Evolutionary conservation across 2,329 filamentous ascomycete genomes (phyloP).

Genomic region (Arthroderma uncinatum): DNA sequence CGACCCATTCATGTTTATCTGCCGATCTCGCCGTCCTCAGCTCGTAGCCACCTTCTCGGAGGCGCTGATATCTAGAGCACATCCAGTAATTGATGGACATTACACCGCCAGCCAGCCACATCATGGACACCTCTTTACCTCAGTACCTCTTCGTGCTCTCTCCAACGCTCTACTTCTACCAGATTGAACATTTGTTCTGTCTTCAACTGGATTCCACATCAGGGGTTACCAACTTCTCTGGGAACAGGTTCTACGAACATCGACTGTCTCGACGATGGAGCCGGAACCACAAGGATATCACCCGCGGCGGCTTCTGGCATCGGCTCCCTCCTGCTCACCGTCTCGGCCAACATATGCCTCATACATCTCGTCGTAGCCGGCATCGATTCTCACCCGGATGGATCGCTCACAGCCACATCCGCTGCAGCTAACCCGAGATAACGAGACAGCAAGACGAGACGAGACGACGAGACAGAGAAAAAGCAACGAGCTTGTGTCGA

Average conservation of each 20-base stretch:
- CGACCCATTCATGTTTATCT: not conserved
- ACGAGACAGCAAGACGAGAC: too few species aligned
- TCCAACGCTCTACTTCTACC: too few species aligned
- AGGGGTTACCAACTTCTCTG: too few species aligned
- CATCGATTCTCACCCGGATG: not conserved
- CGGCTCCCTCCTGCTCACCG: not conserved
- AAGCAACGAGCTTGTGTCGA: not conserved
- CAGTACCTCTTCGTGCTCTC: too few species aligned
- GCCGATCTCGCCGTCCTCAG: not conserved
- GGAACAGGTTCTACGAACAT: too few species aligned
- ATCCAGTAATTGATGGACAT: too few species aligned
- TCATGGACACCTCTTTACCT: too few species aligned
- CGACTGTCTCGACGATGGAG: not conserved
- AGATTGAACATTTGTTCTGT: too few species aligned
- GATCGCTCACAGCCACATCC: slow-evolving; percentile 2
- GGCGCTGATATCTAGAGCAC: not conserved
- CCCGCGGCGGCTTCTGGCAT: not conserved
- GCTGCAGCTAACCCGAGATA: not conserved
- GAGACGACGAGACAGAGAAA: not conserved
- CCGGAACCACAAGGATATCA: slow-evolving; percentile 4
- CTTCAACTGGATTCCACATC: too few species aligned
- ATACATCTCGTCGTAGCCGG: not conserved
- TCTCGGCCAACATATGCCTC: slow-evolving; percentile 2
- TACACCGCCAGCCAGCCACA: too few species aligned
- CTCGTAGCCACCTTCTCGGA: not conserved